Conservation (phyloP, 2,329 filamentous ascomycete genomes). For the Aspergillus amoenus region DNA sequence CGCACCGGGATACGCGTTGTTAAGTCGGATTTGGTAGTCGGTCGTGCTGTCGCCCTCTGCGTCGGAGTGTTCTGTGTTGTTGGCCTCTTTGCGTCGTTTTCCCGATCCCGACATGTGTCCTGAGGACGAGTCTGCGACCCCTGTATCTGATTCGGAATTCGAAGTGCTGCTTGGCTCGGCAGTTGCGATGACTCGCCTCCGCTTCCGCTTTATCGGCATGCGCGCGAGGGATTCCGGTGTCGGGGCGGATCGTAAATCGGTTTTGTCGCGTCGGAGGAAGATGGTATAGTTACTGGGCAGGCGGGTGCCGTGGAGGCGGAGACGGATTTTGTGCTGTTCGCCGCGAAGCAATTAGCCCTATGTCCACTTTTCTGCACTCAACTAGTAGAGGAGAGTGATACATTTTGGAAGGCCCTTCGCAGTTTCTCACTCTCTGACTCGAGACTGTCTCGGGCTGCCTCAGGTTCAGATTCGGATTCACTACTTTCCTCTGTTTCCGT, state of each 20-base stretch:
- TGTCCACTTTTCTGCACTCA: neutral
- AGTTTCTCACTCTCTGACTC: constrained; percentile 47
- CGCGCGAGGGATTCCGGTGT: neutral
- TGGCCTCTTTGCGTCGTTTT: neutral
- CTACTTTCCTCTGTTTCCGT: constrained; percentile 30
- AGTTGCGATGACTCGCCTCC: neutral
- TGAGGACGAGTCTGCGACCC: neutral
- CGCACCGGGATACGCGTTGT: constrained; percentile 67
- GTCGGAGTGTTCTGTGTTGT: constrained; percentile 8
- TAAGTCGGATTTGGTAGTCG: constrained; percentile 51
- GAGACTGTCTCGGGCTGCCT: neutral
- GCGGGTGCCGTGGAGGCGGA: constrained; percentile 55
- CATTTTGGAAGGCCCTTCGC: constrained; percentile 50
- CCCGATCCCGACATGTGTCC: neutral
- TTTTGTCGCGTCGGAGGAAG: constrained; percentile 49
- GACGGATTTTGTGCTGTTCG: constrained; percentile 53
- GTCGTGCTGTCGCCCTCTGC: constrained; percentile 1
- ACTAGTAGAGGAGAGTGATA: constrained; percentile 12
- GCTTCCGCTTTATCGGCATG: constrained; percentile 24
- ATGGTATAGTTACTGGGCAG: constrained; percentile 57
- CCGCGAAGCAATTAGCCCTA: neutral
- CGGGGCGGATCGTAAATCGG: constrained; percentile 16
- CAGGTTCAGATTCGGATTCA: neutral
- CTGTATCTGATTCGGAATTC: neutral
- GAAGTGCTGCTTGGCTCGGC: neutral